Evolutionary conservation across 371 early-diverging fungal species (phyloP).

Genomic region (Circinella umbellata): DNA sequence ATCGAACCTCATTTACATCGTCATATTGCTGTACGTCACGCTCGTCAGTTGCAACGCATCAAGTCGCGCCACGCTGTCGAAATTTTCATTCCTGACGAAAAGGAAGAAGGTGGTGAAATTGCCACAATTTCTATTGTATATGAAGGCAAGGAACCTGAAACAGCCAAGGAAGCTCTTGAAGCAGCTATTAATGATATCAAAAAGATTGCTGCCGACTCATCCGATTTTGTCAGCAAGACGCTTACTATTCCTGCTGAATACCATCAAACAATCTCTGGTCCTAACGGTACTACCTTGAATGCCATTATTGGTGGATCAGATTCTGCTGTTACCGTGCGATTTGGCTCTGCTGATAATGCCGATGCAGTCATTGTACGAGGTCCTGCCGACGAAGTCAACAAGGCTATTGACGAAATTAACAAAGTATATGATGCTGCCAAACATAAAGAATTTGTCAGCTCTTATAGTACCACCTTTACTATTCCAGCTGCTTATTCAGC

Average conservation of each 20-base stretch:
- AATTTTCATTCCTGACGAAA: slow-evolving; percentile 70
- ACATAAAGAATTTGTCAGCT: slow-evolving; percentile 70
- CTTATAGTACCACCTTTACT: slow-evolving; percentile 68
- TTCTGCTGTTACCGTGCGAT: slow-evolving; percentile 69
- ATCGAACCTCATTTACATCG: slow-evolving; percentile 83
- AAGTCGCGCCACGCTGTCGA: slow-evolving; percentile 69
- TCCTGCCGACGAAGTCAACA: slow-evolving; percentile 75
- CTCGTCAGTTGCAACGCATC: slow-evolving; percentile 75
- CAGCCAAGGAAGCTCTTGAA: slow-evolving; percentile 65
- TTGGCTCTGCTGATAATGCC: slow-evolving; percentile 58
- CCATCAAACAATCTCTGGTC: slow-evolving; percentile 80
- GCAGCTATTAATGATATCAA: slow-evolving; percentile 71
- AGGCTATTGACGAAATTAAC: slow-evolving; percentile 66
- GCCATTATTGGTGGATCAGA: slow-evolving; percentile 57
- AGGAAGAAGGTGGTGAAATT: slow-evolving; percentile 51
- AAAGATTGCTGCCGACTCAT: slow-evolving; percentile 62
- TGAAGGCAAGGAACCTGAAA: slow-evolving; percentile 67
- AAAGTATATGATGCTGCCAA: slow-evolving; percentile 71
- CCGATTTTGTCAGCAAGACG: slow-evolving; percentile 70
- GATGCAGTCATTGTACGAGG: slow-evolving; percentile 84
- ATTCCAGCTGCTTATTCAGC: slow-evolving; percentile 77
- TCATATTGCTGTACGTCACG: slow-evolving; percentile 80
- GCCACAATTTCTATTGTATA: slow-evolving; percentile 59
- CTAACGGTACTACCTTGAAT: slow-evolving; percentile 77
- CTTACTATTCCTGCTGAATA: slow-evolving; percentile 71